Conservation (phyloP, 2,329 filamentous ascomycete genomes). For the Claviceps lovelessii region DNA sequence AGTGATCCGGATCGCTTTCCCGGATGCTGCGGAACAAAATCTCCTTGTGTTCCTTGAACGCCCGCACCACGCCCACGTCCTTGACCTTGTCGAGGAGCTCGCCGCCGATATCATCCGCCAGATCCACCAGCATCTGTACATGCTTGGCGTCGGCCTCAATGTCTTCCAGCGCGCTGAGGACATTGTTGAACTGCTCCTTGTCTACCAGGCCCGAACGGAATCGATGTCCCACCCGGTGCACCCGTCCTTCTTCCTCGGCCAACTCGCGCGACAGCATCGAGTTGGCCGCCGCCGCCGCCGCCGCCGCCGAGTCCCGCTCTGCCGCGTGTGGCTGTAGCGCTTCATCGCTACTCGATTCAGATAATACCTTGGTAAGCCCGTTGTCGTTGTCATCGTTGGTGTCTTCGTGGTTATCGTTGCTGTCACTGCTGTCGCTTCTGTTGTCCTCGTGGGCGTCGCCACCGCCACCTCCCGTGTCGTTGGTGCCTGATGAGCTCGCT, state of each 20-base stretch:
- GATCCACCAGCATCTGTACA: constrained; percentile 38
- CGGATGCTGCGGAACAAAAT: constrained; percentile 35
- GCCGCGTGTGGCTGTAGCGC: constrained; percentile 12
- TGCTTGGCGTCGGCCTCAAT: constrained; percentile 37
- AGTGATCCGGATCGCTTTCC: constrained; percentile 50
- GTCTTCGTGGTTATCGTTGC: background rate
- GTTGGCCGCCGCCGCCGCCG: constrained; percentile 22
- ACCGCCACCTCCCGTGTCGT: background rate
- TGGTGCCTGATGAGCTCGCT: constrained; percentile 2
- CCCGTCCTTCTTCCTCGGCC: constrained; percentile 42
- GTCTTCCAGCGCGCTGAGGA: constrained; percentile 34
- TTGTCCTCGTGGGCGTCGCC: background rate
- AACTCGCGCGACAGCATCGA: constrained; percentile 40
- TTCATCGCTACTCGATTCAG: constrained; percentile 8
- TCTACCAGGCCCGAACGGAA: constrained; percentile 40
- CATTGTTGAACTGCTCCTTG: constrained; percentile 35
- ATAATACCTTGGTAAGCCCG: background rate
- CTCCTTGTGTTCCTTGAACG: constrained; percentile 45
- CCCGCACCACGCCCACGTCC: constrained; percentile 43
- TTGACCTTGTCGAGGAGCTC: constrained; percentile 41
- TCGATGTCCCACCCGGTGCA: constrained; percentile 40
- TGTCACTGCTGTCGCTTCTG: background rate
- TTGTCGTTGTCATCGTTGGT: background rate
- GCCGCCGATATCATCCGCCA: constrained; percentile 50
- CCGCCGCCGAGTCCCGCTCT: constrained; percentile 19